phyloP scores from a whole-genome alignment of 2,329 filamentous ascomycete genomes.

The Colletotrichum trifolii region DNA sequence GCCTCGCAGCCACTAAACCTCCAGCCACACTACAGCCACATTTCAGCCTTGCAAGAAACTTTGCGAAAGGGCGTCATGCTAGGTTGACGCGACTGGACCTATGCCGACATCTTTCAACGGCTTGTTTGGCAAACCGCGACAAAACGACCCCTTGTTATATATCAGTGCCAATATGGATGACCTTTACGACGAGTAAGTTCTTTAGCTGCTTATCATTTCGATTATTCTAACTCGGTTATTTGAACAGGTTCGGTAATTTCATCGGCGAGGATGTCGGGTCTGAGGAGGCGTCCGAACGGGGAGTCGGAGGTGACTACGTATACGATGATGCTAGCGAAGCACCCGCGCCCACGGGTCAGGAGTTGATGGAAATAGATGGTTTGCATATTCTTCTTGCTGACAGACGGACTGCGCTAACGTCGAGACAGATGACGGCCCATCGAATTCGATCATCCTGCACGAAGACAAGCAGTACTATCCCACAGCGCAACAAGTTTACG shows the following conservation, averaged over 20 bases:
- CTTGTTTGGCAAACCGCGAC: constrained; percentile 15
- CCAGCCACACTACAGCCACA: constrained; percentile 4
- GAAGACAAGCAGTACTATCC: constrained; percentile 99
- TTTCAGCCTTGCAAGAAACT: constrained; percentile 37
- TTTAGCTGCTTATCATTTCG: background rate
- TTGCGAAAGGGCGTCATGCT: constrained; percentile 35
- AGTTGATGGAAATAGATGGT: constrained; percentile 95
- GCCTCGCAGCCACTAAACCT: constrained; percentile 33
- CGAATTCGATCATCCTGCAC: constrained; percentile 96
- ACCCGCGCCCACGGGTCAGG: constrained; percentile 75
- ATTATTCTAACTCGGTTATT: constrained; percentile 4
- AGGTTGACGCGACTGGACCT: constrained; percentile 21
- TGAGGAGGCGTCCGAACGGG: constrained; percentile 85
- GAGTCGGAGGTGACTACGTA: constrained; percentile 80
- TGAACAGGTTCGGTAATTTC: constrained; percentile 90
- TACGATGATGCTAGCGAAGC: constrained; percentile 80
- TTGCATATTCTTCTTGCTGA: constrained; percentile 39
- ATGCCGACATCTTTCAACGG: constrained; percentile 15
- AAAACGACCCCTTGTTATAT: constrained; percentile 1
- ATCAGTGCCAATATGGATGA: constrained; percentile 78
- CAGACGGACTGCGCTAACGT: constrained; percentile 2
- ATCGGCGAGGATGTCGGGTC: constrained; percentile 91
- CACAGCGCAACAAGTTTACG: constrained; percentile 96
- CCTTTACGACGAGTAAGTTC: constrained; percentile 88
- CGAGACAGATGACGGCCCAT: constrained; percentile 73